These are phyloP conservation scores for Arthrinium phaeospermum DNA, from an alignment of 2,329 filamentous ascomycete species.

Conservation along the genomic window DNA sequence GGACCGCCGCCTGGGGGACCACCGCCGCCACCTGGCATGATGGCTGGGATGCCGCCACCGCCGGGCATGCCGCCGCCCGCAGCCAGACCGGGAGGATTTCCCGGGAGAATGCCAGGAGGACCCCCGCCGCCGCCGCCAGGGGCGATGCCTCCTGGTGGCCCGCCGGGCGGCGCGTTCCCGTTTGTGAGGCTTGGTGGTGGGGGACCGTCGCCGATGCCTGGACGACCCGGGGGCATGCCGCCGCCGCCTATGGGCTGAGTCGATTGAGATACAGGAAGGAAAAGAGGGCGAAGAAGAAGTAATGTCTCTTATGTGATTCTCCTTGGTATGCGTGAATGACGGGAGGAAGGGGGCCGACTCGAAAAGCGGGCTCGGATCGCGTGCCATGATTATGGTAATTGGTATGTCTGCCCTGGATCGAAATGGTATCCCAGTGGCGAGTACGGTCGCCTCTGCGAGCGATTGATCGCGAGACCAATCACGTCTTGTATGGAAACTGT, in stretches of 20 bases:
- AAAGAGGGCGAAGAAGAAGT: background rate
- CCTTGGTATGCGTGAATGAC: background rate
- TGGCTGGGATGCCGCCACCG: conserved; percentile 14
- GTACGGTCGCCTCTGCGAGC: no score
- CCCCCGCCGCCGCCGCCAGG: background rate
- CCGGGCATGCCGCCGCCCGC: conserved; percentile 1
- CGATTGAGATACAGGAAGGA: background rate
- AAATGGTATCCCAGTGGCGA: no score
- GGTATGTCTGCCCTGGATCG: no score
- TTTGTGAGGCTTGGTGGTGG: background rate
- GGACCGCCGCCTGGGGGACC: background rate
- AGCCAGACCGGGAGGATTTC: conserved; percentile 8
- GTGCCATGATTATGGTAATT: background rate
- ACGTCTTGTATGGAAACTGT: background rate
- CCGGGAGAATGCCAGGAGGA: background rate
- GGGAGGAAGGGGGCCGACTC: no score
- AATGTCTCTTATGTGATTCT: background rate
- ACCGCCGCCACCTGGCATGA: background rate
- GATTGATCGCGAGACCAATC: no score
- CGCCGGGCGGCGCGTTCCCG: background rate
- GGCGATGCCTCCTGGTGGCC: background rate
- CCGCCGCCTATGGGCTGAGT: background rate
- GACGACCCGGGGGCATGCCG: background rate
- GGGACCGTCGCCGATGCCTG: background rate
- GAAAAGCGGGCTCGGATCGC: background rate